Base-by-base conservation (phyloP, 2,329 filamentous ascomycete species). In the Mollisiaceae sp. region DNA sequence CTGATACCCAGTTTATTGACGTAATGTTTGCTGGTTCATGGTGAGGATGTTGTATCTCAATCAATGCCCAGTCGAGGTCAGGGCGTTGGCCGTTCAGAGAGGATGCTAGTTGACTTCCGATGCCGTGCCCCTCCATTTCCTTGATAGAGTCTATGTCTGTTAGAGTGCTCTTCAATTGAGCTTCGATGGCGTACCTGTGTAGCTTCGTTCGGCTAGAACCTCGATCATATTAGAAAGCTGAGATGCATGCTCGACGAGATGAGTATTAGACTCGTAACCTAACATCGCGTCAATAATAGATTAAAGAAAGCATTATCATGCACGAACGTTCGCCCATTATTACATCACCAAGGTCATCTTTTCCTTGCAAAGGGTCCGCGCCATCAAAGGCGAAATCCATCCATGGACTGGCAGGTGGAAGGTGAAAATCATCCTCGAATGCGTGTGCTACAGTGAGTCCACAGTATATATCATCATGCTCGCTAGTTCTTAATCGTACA, bases 401-500 rank as follows among this genome's bases (percentile, higher is more conserved):
- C 50, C 24, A 32, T 54, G 50, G 24, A 35, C 22, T 54, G 8
- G 50, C 9, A 32, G 24, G 24, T 18, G 50, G 50, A 32, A 54
- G 14, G 15, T n/a, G 12, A 18, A 35, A 32, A 8, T 35, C 50
- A 35, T 54, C 50, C 24, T 54, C 24, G 27, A 54, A 54, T 14
- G 50, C 50, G 32, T 54, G 50, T 32, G 50, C 50, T 12, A 54
- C 50, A 11, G 50, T 54, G n/a, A 54, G 50, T 15, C 50, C 50
- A 35, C 50, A 54, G 14, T 54, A 54, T 8, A 54, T 6, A 35
- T 27, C 22, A 35, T 54, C 50, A 35, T 54, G 24, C 12, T 54
- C 50, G 18, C 50, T 54, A 3, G 50, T 32, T 54, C 50, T 24
- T n/a, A 54, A 18, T 12, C 50, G 50, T 11, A 54, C 50, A 32